These are phyloP conservation scores for Neofusicoccum umdonicola DNA, from an alignment of 2,329 filamentous ascomycete genomes.

Conservation along the genomic window DNA sequence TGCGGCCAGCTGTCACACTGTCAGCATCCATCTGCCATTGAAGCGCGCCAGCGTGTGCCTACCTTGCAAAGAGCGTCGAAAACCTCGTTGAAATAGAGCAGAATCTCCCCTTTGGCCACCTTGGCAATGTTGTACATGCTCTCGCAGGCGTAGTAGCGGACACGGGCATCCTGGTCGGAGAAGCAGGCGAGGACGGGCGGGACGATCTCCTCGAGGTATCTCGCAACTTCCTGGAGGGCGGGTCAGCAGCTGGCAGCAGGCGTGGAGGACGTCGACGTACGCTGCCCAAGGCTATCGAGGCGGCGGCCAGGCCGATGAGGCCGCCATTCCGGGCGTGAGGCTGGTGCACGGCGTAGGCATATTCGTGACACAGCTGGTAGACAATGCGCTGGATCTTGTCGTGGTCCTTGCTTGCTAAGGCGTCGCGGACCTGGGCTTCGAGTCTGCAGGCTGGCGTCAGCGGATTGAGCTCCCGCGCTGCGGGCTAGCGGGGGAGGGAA, in stretches of 20 bases:
- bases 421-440: constrained; percentile 84
- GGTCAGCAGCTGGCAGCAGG: constrained; percentile 22
- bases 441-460: constrained; percentile 56
- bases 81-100: constrained; percentile 97
- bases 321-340: constrained; percentile 95
- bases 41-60: not conserved
- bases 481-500: constrained; percentile 21
- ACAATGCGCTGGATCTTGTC: constrained; percentile 82
- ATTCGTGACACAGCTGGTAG: constrained; percentile 95
- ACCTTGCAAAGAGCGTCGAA: constrained; percentile 98
- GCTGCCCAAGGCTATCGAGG: constrained; percentile 88
- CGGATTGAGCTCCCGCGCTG: not conserved
- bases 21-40: constrained; percentile 22
- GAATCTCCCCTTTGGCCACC: constrained; percentile 94
- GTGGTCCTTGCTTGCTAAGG: constrained; percentile 73
- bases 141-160: constrained; percentile 97
- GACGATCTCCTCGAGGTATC: constrained; percentile 89
- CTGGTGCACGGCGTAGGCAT: constrained; percentile 94
- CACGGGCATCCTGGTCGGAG: constrained; percentile 93
- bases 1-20: constrained; percentile 69
- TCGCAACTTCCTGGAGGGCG: constrained; percentile 72
- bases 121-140: constrained; percentile 99
- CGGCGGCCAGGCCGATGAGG: constrained; percentile 90
- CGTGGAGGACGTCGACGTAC: constrained; percentile 51
- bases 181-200: constrained; percentile 97